These are phyloP conservation scores for Penicillium sp. DNA, from an alignment of 2,329 filamentous ascomycete genomes.

Conservation along the genomic window DNA sequence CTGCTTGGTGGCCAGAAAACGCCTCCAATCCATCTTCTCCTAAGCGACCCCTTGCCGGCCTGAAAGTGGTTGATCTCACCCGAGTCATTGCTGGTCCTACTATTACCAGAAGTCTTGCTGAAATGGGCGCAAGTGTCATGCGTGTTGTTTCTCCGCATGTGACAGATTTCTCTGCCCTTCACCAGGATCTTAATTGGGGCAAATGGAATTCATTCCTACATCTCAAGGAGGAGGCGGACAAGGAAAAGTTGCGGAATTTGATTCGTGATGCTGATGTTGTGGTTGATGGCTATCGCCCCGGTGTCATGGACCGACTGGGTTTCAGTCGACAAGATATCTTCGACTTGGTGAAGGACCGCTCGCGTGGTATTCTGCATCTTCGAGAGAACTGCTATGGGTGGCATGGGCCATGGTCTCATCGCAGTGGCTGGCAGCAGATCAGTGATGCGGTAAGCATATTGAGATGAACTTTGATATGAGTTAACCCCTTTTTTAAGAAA, in stretches of 20 bases:
- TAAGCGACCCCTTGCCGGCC: conserved; percentile 49
- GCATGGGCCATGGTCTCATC: conserved; percentile 63
- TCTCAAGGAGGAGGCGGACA: conserved; percentile 60
- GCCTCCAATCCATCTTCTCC: conserved; percentile 31
- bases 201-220: conserved; percentile 70
- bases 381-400: conserved; percentile 74
- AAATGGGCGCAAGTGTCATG: conserved; percentile 46
- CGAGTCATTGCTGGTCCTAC: conserved; percentile 55
- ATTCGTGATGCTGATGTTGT: conserved; percentile 67
- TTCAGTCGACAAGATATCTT: conserved; percentile 63
- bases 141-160: conserved; percentile 65
- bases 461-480: background rate
- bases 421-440: conserved; percentile 63
- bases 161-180: conserved; percentile 73
- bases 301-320: conserved; percentile 65
- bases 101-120: conserved; percentile 48
- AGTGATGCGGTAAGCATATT: conserved; percentile 4
- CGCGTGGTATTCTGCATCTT: conserved; percentile 69
- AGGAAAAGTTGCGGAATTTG: conserved; percentile 61
- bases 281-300: conserved; percentile 71
- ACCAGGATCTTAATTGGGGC: conserved; percentile 73
- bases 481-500: background rate
- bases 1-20: conserved; percentile 49
- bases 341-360: conserved; percentile 57
- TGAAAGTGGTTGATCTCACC: conserved; percentile 55